Evolutionary conservation across 768 basidiomycete species (phyloP).

Genomic region (Boletus rufocinnamomeus): DNA sequence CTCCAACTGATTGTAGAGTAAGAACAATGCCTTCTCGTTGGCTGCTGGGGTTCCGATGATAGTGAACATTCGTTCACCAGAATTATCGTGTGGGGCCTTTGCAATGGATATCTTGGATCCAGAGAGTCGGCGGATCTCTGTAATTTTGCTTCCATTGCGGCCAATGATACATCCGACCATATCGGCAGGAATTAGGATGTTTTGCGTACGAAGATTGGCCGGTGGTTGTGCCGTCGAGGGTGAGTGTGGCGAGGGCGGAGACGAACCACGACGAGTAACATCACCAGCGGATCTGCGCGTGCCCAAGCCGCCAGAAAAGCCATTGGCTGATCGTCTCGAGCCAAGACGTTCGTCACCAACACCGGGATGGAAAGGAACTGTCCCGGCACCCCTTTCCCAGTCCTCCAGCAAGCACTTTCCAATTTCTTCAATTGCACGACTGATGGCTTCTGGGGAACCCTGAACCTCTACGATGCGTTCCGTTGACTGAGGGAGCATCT

Average conservation of each 20-base stretch:
- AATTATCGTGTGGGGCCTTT: slow-evolving; percentile 98
- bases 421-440: slow-evolving; percentile 93
- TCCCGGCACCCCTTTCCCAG: slow-evolving; percentile 93
- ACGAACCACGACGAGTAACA: slow-evolving; percentile 43
- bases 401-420: slow-evolving; percentile 94
- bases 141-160: slow-evolving; percentile 96
- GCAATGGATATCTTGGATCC: slow-evolving; percentile 99
- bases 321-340: slow-evolving; percentile 53
- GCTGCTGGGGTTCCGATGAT: slow-evolving; percentile 95
- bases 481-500: slow-evolving; percentile 98
- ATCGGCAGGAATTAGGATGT: slow-evolving; percentile 98
- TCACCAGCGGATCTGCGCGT: slow-evolving; percentile 72
- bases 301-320: slow-evolving; percentile 48
- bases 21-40: slow-evolving; percentile 96
- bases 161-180: slow-evolving; percentile 99
- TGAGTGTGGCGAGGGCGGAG: slow-evolving; percentile 37
- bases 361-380: slow-evolving; percentile 94
- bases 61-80: slow-evolving; percentile 99
- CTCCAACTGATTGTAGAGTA: slow-evolving; percentile 96
- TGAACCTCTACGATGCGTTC: slow-evolving; percentile 99
- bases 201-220: slow-evolving; percentile 93
- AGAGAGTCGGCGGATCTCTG: slow-evolving; percentile 96
- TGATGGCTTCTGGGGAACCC: slow-evolving; percentile 89
- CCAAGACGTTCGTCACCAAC: slow-evolving; percentile 67
- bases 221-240: slow-evolving; percentile 56